Evolutionary conservation across 768 basidiomycete genomes (phyloP).

Genomic region (Hemileccinum rubropunctum): DNA sequence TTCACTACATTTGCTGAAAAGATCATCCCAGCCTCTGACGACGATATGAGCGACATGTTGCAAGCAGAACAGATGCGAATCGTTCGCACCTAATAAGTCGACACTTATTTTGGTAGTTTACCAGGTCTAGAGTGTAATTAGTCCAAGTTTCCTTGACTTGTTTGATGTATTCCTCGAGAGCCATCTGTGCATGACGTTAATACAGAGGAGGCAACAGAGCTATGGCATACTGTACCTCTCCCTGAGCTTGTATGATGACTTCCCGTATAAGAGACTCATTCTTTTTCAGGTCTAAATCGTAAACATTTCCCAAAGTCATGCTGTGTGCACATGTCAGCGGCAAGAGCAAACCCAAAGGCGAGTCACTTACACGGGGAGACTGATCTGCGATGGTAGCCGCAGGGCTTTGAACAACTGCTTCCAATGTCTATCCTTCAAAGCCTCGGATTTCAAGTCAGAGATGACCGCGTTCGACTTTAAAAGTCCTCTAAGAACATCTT

Average conservation of each 20-base stretch:
- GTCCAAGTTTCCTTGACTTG: slow-evolving; percentile 98
- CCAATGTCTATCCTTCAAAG: slow-evolving; percentile 97
- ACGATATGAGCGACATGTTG: slow-evolving; percentile 7
- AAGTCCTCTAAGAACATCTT: slow-evolving; percentile 80
- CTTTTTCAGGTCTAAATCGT: slow-evolving; percentile 92
- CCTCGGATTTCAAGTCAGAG: slow-evolving; percentile 95
- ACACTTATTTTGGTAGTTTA: slow-evolving; percentile 99
- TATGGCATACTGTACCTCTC: slow-evolving; percentile 60
- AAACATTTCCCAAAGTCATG: slow-evolving; percentile 95
- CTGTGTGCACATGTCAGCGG: slow-evolving; percentile 37
- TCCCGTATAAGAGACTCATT: slow-evolving; percentile 92
- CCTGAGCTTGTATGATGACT: slow-evolving; percentile 94
- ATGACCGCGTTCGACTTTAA: slow-evolving; percentile 89
- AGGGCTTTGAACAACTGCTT: slow-evolving; percentile 93
- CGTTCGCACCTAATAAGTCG: slow-evolving; percentile 75
- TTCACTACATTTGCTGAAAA: slow-evolving; percentile 96
- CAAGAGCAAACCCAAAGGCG: slow-evolving; percentile 9
- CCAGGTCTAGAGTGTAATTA: slow-evolving; percentile 90
- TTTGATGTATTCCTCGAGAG: slow-evolving; percentile 91
- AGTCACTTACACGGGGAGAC: slow-evolving; percentile 61
- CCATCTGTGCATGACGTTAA: slow-evolving; percentile 60
- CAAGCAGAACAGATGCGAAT: not conserved
- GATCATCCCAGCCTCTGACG: slow-evolving; percentile 89
- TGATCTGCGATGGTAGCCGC: slow-evolving; percentile 70
- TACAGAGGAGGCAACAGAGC: not conserved